These are phyloP conservation scores for Lunularia cruciata DNA, from an alignment of 225 moss, liverwort and hornwort genomes.

Conservation along the genomic window DNA sequence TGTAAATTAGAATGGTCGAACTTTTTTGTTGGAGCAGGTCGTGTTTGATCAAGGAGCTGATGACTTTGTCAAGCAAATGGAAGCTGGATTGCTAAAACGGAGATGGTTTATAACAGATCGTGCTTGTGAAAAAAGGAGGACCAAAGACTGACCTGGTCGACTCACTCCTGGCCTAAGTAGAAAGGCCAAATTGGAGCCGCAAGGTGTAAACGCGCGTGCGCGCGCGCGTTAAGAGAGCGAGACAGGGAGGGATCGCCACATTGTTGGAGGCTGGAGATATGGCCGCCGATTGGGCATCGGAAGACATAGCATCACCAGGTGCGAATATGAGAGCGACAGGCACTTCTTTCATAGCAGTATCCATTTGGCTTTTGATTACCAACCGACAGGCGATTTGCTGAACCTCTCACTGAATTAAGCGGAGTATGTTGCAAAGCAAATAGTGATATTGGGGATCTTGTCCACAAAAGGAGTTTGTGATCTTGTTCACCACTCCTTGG, in stretches of 20 bases:
- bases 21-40: background rate
- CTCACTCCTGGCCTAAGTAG: no score
- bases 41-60: background rate
- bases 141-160: background rate
- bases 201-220: background rate
- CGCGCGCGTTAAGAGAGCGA: no score
- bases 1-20: no score
- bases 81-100: background rate
- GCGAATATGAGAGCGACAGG: background rate
- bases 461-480: background rate
- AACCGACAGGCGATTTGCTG: no score
- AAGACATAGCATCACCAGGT: slow-evolving; percentile 44
- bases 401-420: no score
- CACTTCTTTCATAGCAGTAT: background rate
- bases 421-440: background rate
- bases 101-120: background rate
- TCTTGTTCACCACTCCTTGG: background rate
- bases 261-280: slow-evolving; percentile 11
- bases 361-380: background rate
- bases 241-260: background rate
- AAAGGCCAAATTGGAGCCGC: background rate
- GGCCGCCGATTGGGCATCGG: slow-evolving; percentile 28
- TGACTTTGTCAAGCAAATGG: slow-evolving; percentile 2
- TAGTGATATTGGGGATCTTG: background rate
- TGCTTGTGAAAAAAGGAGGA: background rate